Evolutionary conservation across 306 rosid genomes (phyloP), one percentile per base, ranked within the genome.

Genomic region (Begonia peltatifolia): DNA sequence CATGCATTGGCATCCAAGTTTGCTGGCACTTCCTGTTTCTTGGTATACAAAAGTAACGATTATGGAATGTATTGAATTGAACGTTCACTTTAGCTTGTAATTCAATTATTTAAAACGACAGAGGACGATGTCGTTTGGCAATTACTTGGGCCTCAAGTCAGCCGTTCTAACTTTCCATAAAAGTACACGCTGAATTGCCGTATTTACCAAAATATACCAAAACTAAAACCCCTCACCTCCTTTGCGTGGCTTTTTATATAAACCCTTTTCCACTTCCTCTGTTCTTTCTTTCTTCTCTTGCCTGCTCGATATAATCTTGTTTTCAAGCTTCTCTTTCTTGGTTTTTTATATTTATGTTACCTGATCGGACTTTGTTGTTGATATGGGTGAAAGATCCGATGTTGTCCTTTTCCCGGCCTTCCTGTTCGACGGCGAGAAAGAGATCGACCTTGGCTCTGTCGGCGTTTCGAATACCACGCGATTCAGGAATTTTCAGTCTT

Each of bases 1-100:
- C 78, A 67, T 71, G 77, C 79, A 50, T 68, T 90, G 82, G 94
- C 87, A 54, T 71, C 74, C 53, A 75, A 59, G 50, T 86, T 78
- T 54, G 41, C 68, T 30, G 84, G 86, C 61, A 68, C 68, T 46
- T 67, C 63, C 30, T 74, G 79, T 57, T 79, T 80, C 57, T 71
- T 78, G 78, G 84, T 79, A 57, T 85, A 90, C 68, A 80, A 71
- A 57, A 53, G 72, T 46, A 58, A 62, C 69, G 55, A 11, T 17
- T 11, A 51, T 6, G 35, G 35, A 25, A 36, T 14, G 22, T 1
- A 51, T 0, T 50, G 25, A 20, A 20, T 20, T 30, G 38, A 30
- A 30, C 6, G 38, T 30, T 30, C 38, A 7, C 0, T 30, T 30
- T 30, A 7, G 38, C 9, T 30, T 30, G 38, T 30, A 30, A 4